These are phyloP conservation scores for Solanum bulbocastanum DNA, from an alignment of 257 asterid genomes.

Conservation along the genomic window DNA sequence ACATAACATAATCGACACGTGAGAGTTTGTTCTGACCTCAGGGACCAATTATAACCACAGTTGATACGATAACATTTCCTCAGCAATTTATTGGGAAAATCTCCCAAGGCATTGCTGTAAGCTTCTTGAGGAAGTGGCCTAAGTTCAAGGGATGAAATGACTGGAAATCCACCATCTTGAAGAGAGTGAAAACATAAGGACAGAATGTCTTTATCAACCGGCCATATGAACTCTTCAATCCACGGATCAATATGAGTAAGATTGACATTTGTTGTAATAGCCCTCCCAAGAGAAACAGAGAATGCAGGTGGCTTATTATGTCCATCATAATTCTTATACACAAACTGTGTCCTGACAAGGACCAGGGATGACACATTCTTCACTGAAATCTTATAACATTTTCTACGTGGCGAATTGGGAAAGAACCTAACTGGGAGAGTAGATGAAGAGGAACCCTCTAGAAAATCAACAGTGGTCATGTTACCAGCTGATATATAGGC, in stretches of 20 bases:
- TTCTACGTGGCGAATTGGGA: slow-evolving; percentile 48
- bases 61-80: slow-evolving; percentile 66
- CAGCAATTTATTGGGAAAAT: slow-evolving; percentile 31
- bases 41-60: slow-evolving; percentile 70
- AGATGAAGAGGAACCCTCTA: slow-evolving; percentile 34
- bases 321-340: slow-evolving; percentile 84
- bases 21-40: slow-evolving; percentile 28
- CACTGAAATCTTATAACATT: slow-evolving; percentile 64
- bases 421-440: slow-evolving; percentile 48
- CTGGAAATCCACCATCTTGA: slow-evolving; percentile 64
- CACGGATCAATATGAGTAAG: slow-evolving; percentile 67
- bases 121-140: slow-evolving; percentile 75
- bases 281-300: slow-evolving; percentile 80
- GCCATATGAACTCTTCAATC: slow-evolving; percentile 71
- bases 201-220: slow-evolving; percentile 36
- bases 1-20: neutral
- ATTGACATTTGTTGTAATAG: slow-evolving; percentile 54
- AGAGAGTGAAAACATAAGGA: slow-evolving; percentile 67
- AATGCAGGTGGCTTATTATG: slow-evolving; percentile 65
- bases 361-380: slow-evolving; percentile 35
- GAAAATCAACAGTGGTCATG: slow-evolving; percentile 33
- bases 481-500: slow-evolving; percentile 41
- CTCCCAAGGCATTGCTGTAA: slow-evolving; percentile 38
- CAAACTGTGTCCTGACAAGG: slow-evolving; percentile 61
- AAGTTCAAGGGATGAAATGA: slow-evolving; percentile 65